Evolutionary conservation across 2,329 filamentous ascomycete genomes (phyloP).

Genomic region (Sclerotinia nivalis): DNA sequence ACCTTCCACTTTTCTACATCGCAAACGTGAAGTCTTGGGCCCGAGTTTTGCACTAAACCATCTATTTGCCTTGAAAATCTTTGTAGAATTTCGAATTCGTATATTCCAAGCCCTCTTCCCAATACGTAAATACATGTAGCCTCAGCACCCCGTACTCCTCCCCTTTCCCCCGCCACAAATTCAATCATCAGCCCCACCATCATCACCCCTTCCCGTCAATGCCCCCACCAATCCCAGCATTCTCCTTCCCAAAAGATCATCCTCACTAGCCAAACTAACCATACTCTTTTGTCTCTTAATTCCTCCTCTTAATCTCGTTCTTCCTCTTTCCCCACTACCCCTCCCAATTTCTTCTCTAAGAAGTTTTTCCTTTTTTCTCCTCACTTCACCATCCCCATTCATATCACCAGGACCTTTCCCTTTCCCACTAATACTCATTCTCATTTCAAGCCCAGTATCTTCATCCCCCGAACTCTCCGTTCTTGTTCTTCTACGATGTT

Average conservation of each 20-base stretch:
- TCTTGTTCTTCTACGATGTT: constrained; percentile 31
- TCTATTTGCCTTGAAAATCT: no score
- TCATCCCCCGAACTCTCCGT: constrained; percentile 62
- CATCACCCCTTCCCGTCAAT: constrained; percentile 47
- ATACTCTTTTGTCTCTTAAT: constrained; percentile 48
- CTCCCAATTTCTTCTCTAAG: constrained; percentile 45
- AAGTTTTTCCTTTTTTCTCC: constrained; percentile 35
- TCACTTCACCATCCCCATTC: constrained; percentile 27
- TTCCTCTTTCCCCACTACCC: constrained; percentile 40
- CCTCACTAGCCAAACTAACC: constrained; percentile 55
- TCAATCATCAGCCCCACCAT: constrained; percentile 30
- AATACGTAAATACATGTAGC: background rate
- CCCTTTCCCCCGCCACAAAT: background rate
- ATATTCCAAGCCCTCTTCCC: background rate
- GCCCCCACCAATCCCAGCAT: constrained; percentile 57
- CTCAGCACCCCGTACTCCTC: background rate
- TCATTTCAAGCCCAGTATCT: constrained; percentile 80
- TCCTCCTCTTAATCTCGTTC: constrained; percentile 47
- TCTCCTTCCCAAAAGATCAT: constrained; percentile 55
- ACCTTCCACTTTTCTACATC: background rate
- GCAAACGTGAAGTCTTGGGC: no score
- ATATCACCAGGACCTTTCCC: constrained; percentile 12
- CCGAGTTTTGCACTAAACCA: background rate
- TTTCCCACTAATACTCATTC: constrained; percentile 49
- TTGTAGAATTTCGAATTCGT: background rate